Evolutionary conservation across 257 asterid genomes (phyloP).

Genomic region (Nicotiana undulata): DNA sequence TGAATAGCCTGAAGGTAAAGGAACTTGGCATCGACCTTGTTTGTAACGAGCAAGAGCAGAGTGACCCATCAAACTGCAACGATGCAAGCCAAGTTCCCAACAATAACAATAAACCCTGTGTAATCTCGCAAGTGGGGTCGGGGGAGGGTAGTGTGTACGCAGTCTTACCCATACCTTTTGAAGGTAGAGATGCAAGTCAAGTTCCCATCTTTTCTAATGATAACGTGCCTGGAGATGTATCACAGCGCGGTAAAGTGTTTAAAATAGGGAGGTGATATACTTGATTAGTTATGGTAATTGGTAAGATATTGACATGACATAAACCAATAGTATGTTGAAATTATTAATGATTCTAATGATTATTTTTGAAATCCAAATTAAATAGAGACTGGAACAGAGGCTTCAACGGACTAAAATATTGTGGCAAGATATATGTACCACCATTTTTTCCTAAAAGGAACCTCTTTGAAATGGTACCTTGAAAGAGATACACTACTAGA

Average conservation of each 20-base stretch:
- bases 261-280: neutral
- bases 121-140: too few relatives aligned
- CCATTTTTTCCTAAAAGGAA: too few relatives aligned
- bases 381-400: too few relatives aligned
- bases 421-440: too few relatives aligned
- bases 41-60: neutral
- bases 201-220: neutral
- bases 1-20: neutral
- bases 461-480: too few relatives aligned
- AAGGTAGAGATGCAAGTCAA: neutral
- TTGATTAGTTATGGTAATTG: neutral
- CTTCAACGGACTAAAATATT: too few relatives aligned
- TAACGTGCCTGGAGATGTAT: neutral
- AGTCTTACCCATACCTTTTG: too few relatives aligned
- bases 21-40: constrained; percentile 3
- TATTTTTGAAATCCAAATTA: too few relatives aligned
- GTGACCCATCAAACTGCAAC: neutral
- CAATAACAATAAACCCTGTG: too few relatives aligned
- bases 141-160: too few relatives aligned
- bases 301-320: neutral
- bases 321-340: neutral
- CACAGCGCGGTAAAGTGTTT: neutral
- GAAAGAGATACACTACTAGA: too few relatives aligned
- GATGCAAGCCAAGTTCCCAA: neutral
- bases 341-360: too few relatives aligned